Conservation (phyloP, 2,329 filamentous ascomycete genomes). For the Dryadomyces quercus-mongolicae region DNA sequence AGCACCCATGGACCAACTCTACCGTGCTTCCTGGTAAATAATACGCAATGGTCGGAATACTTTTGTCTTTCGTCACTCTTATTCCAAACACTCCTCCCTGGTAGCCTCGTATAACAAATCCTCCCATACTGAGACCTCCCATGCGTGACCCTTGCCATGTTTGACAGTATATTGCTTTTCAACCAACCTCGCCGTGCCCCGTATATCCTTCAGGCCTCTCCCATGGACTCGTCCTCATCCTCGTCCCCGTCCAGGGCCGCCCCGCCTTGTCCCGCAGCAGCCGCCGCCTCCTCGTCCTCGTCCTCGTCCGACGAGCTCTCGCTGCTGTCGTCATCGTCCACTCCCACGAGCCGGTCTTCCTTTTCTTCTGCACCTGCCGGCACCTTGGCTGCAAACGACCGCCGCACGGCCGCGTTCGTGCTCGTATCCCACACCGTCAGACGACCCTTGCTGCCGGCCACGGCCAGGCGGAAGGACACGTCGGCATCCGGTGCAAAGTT, state of each 20-base stretch:
- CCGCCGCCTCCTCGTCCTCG: constrained; percentile 23
- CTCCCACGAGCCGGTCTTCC: constrained; percentile 65
- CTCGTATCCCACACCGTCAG: constrained; percentile 95
- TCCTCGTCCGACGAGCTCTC: constrained; percentile 33
- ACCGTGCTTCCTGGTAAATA: no score
- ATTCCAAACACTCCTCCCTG: no score
- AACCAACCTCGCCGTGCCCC: not conserved
- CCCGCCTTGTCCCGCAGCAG: constrained; percentile 10
- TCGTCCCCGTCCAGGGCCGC: constrained; percentile 27
- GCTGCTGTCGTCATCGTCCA: constrained; percentile 43
- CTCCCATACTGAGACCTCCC: no score
- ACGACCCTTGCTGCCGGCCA: constrained; percentile 86
- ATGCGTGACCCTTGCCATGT: no score
- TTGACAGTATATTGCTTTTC: not conserved
- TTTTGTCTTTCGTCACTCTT: no score
- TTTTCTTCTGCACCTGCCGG: constrained; percentile 50
- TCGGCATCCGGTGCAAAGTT: constrained; percentile 81
- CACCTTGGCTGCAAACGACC: constrained; percentile 67
- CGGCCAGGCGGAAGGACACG: constrained; percentile 82
- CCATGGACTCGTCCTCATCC: constrained; percentile 39
- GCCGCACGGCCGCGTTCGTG: constrained; percentile 78
- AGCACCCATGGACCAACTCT: no score
- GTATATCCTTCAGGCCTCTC: constrained; percentile 35
- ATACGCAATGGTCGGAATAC: no score
- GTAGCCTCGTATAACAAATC: no score